A percentile compares a stretch with the other conserved stretches of the same genome.
Conservation (phyloP, 1,284 basidiomycete genomes). For the Ganoderma lucidum region DNA sequence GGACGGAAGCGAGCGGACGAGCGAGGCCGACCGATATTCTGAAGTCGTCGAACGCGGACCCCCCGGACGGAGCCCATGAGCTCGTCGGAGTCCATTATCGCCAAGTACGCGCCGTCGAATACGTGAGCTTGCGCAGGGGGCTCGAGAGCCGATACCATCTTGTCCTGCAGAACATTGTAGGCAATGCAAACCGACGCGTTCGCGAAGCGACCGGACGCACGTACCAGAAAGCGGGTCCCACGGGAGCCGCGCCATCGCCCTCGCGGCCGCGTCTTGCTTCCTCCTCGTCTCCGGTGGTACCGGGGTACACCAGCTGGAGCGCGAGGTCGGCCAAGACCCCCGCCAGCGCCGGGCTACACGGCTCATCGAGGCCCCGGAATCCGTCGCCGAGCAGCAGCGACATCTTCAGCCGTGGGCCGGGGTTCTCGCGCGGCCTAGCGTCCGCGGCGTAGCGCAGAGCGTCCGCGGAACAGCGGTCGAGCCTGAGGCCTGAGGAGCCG, state of each 20-base stretch:
- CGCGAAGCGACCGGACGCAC: too few species aligned
- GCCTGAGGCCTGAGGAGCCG: not conserved
- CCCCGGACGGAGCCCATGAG: not conserved
- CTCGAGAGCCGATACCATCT: not conserved
- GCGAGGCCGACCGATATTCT: too few species aligned
- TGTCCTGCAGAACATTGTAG: not conserved
- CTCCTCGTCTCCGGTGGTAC: too few species aligned
- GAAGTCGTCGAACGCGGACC: not conserved
- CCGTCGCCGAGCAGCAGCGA: not conserved
- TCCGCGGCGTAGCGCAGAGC: not conserved
- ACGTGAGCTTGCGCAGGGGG: not conserved
- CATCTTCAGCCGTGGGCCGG: not conserved
- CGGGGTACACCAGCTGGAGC: not conserved
- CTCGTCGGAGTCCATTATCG: not conserved
- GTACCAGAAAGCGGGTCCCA: not conserved
- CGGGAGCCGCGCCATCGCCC: not conserved
- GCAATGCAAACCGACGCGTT: too few species aligned
- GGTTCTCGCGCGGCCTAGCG: not conserved
- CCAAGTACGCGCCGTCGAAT: too few species aligned
- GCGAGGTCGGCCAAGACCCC: not conserved
- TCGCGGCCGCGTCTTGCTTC: too few species aligned
- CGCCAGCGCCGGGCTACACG: not conserved
- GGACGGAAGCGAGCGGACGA: not conserved
- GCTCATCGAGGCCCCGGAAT: not conserved
- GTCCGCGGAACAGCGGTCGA: not conserved